Percentiles rank a stretch among this genome's conserved stretches.
These are phyloP conservation scores for Neckera pumila DNA, from an alignment of 225 moss, liverwort and hornwort species.

Conservation along the genomic window DNA sequence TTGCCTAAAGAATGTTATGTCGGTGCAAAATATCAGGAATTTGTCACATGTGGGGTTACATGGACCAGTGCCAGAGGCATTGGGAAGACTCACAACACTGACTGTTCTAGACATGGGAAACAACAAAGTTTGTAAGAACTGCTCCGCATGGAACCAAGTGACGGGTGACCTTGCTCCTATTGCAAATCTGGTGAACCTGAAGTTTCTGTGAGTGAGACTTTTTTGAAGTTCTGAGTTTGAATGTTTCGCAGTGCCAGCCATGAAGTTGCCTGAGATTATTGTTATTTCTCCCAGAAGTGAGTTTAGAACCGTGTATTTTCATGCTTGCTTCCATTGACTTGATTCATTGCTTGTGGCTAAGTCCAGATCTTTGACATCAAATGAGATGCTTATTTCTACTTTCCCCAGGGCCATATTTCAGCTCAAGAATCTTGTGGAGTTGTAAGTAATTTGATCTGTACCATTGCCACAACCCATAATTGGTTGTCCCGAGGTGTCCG, in stretches of 20 bases:
- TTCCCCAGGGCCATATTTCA: conserved; percentile 15
- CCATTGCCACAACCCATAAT: background rate
- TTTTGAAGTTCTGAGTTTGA: background rate
- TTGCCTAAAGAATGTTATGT: background rate
- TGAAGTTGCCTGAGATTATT: background rate
- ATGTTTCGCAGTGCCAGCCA: background rate
- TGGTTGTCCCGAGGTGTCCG: background rate
- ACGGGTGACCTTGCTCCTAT: conserved; percentile 16
- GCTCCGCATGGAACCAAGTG: conserved; percentile 21
- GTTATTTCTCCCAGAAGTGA: background rate
- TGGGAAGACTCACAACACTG: conserved; percentile 22
- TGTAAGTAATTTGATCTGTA: conserved; percentile 12
- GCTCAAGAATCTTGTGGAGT: conserved; percentile 2
- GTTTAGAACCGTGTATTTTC: no score
- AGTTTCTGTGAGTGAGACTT: conserved; percentile 1
- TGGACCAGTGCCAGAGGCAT: conserved; percentile 8
- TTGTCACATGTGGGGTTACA: conserved; percentile 18
- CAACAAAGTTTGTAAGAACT: conserved; percentile 2
- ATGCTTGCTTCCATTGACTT: background rate
- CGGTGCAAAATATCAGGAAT: conserved; percentile 5
- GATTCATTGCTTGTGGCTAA: background rate
- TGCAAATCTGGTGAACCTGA: conserved; percentile 13
- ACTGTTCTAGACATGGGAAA: conserved; percentile 17
- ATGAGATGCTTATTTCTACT: background rate
- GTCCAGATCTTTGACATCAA: conserved; percentile 18